A percentile compares a stretch with the other conserved stretches of the same genome.
Evolutionary conservation across 1,139 yeast genomes (phyloP).

Genomic region (Saccharomycopsis hybrid): DNA sequence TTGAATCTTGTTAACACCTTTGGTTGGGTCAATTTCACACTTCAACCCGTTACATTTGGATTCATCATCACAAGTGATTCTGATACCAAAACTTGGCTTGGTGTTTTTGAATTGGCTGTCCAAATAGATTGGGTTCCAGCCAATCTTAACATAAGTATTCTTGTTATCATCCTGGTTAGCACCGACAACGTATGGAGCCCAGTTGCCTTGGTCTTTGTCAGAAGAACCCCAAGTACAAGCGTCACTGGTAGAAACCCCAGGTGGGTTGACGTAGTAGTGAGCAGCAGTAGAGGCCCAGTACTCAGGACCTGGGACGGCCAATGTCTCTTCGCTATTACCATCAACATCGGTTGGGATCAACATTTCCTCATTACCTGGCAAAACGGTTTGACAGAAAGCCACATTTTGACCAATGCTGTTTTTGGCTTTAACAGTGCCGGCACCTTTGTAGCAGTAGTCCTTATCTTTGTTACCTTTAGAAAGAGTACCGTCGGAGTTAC

Average conservation of each 20-base stretch:
- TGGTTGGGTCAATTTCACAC: constrained; percentile 73
- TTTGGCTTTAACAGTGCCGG: constrained; percentile 58
- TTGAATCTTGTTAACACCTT: constrained; percentile 36
- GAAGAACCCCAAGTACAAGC: constrained; percentile 84
- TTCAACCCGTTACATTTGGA: constrained; percentile 66
- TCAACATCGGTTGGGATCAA: constrained; percentile 70
- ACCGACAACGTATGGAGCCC: constrained; percentile 93
- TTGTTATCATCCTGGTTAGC: constrained; percentile 68
- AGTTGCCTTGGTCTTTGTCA: constrained; percentile 68
- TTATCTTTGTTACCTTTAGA: constrained; percentile 54
- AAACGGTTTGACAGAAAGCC: constrained; percentile 87
- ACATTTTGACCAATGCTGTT: constrained; percentile 48
- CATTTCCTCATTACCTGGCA: constrained; percentile 94
- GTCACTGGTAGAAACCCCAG: constrained; percentile 70
- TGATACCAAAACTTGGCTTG: constrained; percentile 64
- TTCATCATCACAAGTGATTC: constrained; percentile 64
- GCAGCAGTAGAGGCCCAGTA: constrained; percentile 76
- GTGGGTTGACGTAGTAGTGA: constrained; percentile 80
- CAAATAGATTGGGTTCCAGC: constrained; percentile 84
- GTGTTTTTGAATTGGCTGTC: constrained; percentile 51
- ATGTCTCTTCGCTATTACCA: constrained; percentile 38
- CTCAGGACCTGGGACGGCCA: constrained; percentile 81
- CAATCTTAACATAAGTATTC: constrained; percentile 73
- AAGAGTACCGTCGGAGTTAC: constrained; percentile 63
- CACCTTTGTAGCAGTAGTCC: constrained; percentile 69